Percentiles rank a stretch among this genome's conserved stretches.
phyloP scores from a whole-genome alignment of 805 yeast species.

The Wickerhamiella sergipiensis region DNA sequence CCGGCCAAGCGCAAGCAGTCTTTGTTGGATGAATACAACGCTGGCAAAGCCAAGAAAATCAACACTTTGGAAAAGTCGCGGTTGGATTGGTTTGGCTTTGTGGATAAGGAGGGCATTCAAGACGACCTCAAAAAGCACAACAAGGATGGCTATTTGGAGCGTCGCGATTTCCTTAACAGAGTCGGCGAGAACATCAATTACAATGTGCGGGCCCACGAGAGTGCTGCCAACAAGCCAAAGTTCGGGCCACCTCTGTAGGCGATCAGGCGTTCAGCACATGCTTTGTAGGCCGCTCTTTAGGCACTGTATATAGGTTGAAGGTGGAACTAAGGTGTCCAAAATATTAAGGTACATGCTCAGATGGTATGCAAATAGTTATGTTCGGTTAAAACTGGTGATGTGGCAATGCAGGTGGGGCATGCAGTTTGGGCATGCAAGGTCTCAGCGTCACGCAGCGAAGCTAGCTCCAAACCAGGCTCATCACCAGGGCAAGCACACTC shows the following conservation, averaged over 20 bases:
- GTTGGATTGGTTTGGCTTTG: constrained; percentile 90
- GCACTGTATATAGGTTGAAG: background rate
- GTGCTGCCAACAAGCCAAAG: background rate
- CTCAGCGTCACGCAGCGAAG: background rate
- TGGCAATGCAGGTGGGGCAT: no score
- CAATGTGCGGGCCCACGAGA: constrained; percentile 22
- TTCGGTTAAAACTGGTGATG: constrained; percentile 20
- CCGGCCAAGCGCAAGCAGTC: constrained; percentile 52
- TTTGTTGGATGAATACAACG: constrained; percentile 58
- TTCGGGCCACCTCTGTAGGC: background rate
- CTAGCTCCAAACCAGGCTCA: background rate
- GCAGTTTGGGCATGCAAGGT: no score
- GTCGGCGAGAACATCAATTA: constrained; percentile 49
- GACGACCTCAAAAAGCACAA: constrained; percentile 73
- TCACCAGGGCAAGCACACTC: constrained; percentile 64
- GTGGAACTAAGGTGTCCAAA: no score
- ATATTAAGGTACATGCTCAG: no score
- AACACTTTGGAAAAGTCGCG: constrained; percentile 88
- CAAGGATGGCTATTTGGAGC: constrained; percentile 82
- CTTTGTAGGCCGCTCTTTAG: no score
- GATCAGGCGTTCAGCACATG: no score
- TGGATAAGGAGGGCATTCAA: constrained; percentile 68
- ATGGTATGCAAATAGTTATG: background rate
- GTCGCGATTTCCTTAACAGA: constrained; percentile 74
- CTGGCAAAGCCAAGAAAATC: constrained; percentile 60